Evolutionary conservation across 2,329 filamentous ascomycete genomes (phyloP).

Genomic region (Colletotrichum tropicale): DNA sequence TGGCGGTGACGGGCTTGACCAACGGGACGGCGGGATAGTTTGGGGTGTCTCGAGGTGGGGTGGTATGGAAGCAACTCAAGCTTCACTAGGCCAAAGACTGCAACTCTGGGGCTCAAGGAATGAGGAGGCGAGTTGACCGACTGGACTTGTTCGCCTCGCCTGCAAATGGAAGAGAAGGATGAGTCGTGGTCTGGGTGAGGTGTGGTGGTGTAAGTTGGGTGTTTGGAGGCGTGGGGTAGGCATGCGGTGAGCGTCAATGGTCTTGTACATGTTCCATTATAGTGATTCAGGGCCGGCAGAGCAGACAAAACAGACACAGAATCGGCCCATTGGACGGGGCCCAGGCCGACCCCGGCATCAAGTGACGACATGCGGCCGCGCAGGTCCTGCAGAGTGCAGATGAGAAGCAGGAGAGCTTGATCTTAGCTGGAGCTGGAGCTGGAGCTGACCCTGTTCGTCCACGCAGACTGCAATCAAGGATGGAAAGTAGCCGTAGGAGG

Average conservation of each 20-base stretch:
- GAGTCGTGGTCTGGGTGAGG: background rate
- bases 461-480: background rate
- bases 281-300: background rate
- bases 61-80: background rate
- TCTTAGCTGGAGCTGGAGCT: background rate
- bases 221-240: background rate
- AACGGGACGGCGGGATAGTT: background rate
- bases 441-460: background rate
- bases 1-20: slow-evolving; percentile 7
- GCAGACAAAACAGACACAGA: background rate
- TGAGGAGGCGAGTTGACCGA: background rate
- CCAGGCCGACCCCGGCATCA: background rate
- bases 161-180: background rate
- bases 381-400: background rate
- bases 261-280: background rate
- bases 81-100: background rate
- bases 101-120: background rate
- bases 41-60: background rate
- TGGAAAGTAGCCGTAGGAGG: background rate
- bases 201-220: background rate
- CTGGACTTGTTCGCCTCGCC: background rate
- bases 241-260: background rate
- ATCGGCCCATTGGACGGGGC: background rate
- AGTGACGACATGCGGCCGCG: background rate
- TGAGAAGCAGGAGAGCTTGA: background rate